Percentiles rank a stretch among this genome's conserved stretches.
Conservation (phyloP, 257 asterid genomes). For the Solanum dulcamara region DNA sequence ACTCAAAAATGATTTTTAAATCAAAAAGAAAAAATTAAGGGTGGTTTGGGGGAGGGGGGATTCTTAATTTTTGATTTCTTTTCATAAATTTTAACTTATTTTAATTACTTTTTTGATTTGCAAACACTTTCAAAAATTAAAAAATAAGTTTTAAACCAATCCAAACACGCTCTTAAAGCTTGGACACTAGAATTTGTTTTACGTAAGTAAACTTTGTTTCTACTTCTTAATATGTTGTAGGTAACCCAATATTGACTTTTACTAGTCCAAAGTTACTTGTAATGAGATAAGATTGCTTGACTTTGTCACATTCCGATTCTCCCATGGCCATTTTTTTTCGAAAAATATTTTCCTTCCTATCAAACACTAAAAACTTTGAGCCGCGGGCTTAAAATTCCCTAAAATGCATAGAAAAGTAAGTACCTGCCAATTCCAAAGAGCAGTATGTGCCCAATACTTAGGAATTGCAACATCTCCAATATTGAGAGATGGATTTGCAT, state of each 20-base stretch:
- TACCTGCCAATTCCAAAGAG: constrained; percentile 68
- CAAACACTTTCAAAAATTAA: too few species aligned
- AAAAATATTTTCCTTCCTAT: not conserved
- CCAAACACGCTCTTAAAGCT: too few species aligned
- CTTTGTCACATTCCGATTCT: not conserved
- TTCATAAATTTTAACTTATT: too few species aligned
- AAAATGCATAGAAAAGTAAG: not conserved
- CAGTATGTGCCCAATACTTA: constrained; percentile 40
- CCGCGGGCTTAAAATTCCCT: not conserved
- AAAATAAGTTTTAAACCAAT: too few species aligned
- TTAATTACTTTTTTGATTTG: too few species aligned
- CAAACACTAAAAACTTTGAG: not conserved
- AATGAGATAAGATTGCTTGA: not conserved
- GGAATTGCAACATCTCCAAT: constrained; percentile 65
- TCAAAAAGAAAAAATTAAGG: too few species aligned
- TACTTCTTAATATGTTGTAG: not conserved
- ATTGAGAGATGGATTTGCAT: constrained; percentile 34
- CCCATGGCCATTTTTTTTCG: fast-evolving
- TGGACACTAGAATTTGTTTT: too few species aligned
- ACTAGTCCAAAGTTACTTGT: not conserved
- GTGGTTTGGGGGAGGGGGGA: too few species aligned
- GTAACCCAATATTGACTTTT: not conserved
- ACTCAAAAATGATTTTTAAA: too few species aligned
- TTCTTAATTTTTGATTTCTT: too few species aligned
- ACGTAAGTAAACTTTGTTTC: not conserved